Evolutionary conservation across 306 rosid genomes (phyloP), one percentile per base, ranked within the genome.

Genomic region (Glycine soja): DNA sequence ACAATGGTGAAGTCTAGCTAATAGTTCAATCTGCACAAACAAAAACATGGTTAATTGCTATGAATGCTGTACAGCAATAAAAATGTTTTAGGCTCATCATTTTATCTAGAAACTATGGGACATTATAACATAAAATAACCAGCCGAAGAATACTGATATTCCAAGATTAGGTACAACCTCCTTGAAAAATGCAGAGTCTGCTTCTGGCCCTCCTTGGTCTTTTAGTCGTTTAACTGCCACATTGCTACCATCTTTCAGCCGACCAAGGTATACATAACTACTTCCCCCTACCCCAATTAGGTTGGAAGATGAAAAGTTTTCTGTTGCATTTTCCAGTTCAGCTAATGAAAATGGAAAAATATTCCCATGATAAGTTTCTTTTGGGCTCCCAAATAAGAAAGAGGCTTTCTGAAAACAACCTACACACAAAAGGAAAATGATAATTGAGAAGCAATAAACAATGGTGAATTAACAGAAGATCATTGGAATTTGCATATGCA

Each of bases 271-370:
- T 56, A 96, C 99, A 77, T 86, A 90, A 82, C 99, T 96, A 85
- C 99, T 93, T 80, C 98, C 99, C 1, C 99, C 99, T 80, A 87
- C 81, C 82, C 99, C 99, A 64, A 89, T 87, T 68, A 96, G 94
- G 75, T 92, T 92, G 85, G 99, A 87, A 67, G 89, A 62, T 75
- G 93, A 90, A 86, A 93, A 96, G 70, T 80, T 93, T 61, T 88
- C 84, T 13, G 99, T 93, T 48, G 97, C 94, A 87, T 65, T 89
- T 84, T 96, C 97, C 90, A 95, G 88, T 84, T 96, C 97, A 50
- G 90, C 57, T 67, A 89, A 93, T 6, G 94, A 84, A 90, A 96
- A 93, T 57, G 87, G 97, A 83, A 85, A 77, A 75, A 93, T 86
- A 54, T 82, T 90, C 81, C 97, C 97, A 77, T 77, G 86, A 51